Conservation (phyloP, 129 eudicot species). For the Heracleum sosnowskyi region DNA sequence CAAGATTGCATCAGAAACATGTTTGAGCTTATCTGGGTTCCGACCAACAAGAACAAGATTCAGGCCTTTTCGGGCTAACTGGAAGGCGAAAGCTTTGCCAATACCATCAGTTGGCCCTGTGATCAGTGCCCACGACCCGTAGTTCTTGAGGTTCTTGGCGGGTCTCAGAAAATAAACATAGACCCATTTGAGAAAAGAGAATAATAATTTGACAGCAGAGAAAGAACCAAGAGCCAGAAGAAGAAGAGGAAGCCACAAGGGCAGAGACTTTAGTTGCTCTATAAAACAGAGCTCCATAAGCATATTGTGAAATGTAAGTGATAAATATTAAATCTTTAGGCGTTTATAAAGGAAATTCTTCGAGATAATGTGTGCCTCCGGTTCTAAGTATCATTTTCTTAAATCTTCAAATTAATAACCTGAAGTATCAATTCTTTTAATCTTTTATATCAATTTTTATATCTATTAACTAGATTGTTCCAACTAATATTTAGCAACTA, state of each 20-base stretch:
- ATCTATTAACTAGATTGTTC: not conserved
- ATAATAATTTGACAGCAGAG: slow-evolving; percentile 28
- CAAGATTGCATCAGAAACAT: slow-evolving; percentile 47
- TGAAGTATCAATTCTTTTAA: not conserved
- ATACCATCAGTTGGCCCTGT: slow-evolving; percentile 93
- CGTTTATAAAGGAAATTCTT: not conserved
- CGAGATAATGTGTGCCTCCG: not conserved
- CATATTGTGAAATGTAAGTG: not conserved
- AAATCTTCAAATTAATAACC: not conserved
- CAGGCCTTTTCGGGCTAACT: slow-evolving; percentile 72
- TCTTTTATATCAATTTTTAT: too few species aligned
- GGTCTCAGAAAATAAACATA: slow-evolving; percentile 78
- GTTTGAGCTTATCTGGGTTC: slow-evolving; percentile 61
- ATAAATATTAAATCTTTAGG: not conserved
- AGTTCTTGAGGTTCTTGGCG: slow-evolving; percentile 68
- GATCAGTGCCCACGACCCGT: slow-evolving; percentile 88
- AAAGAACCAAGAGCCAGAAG: slow-evolving; percentile 42
- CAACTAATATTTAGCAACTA: not conserved
- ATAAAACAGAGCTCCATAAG: slow-evolving; percentile 35
- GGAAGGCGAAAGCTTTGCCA: slow-evolving; percentile 83
- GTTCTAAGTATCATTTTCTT: not conserved
- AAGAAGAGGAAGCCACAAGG: slow-evolving; percentile 49
- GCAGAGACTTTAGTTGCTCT: slow-evolving; percentile 56
- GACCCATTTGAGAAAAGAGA: slow-evolving; percentile 61
- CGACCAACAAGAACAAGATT: slow-evolving; percentile 74